phyloP scores from a whole-genome alignment of 2,329 filamentous ascomycete genomes.

The Epichloe elymi region DNA sequence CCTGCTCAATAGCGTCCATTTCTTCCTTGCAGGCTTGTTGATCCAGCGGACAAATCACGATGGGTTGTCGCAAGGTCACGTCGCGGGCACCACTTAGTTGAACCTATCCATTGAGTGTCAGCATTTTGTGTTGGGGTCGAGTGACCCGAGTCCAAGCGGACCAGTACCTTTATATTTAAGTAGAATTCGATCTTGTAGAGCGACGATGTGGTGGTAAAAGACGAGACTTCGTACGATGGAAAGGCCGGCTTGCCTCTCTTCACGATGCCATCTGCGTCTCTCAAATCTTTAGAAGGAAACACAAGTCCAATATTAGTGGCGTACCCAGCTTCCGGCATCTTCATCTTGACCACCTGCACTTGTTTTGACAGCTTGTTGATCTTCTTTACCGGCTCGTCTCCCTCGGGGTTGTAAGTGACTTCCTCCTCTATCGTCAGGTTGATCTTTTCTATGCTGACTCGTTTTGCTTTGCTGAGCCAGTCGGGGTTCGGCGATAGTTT shows the following conservation, averaged over 20 bases:
- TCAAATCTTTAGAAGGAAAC: slow-evolving; percentile 78
- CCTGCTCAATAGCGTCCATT: slow-evolving; percentile 96
- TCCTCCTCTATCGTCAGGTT: slow-evolving; percentile 92
- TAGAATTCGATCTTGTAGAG: slow-evolving; percentile 99
- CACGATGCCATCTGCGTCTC: slow-evolving; percentile 78
- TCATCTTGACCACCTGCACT: slow-evolving; percentile 66
- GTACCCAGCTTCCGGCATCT: slow-evolving; percentile 81
- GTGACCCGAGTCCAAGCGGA: not conserved
- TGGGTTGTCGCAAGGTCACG: slow-evolving; percentile 78
- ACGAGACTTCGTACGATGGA: slow-evolving; percentile 74
- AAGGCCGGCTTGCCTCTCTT: slow-evolving; percentile 76
- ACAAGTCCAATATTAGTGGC: slow-evolving; percentile 84
- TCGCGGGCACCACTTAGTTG: slow-evolving; percentile 79
- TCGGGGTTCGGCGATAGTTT: slow-evolving; percentile 86
- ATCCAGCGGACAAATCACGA: slow-evolving; percentile 91
- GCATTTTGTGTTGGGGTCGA: slow-evolving; percentile 8
- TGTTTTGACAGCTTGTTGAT: slow-evolving; percentile 77
- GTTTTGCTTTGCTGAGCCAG: slow-evolving; percentile 79
- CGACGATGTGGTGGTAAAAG: slow-evolving; percentile 86
- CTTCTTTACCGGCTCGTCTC: slow-evolving; percentile 86
- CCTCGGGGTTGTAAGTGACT: slow-evolving; percentile 96
- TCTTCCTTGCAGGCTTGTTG: slow-evolving; percentile 94
- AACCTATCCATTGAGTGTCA: slow-evolving; percentile 41
- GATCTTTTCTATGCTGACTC: slow-evolving; percentile 87
- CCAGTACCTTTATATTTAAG: slow-evolving; percentile 69